Evolutionary conservation across 2,329 filamentous ascomycete genomes (phyloP).

Genomic region (Curvularia sp.): DNA sequence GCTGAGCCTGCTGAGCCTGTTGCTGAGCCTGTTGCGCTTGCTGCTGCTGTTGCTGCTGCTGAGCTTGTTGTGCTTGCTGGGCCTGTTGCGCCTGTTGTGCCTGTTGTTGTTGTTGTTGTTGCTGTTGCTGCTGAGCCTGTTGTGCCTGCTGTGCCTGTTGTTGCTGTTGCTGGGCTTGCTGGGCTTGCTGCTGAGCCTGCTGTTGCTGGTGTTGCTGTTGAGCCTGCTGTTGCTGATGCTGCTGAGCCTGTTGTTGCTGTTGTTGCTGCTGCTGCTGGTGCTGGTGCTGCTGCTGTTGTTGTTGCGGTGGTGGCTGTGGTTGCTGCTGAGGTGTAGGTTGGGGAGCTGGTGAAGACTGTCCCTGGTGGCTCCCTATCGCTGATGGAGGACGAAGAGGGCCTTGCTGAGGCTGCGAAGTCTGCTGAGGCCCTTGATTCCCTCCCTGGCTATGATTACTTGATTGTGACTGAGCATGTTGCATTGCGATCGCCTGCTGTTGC

Average conservation of each 20-base stretch:
- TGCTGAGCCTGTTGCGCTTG: conserved; percentile 39
- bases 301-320: conserved; percentile 50
- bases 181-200: too few species aligned
- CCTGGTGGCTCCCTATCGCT: conserved; percentile 48
- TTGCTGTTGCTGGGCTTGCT: conserved; percentile 45
- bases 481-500: conserved; percentile 48
- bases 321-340: conserved; percentile 48
- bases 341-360: conserved; percentile 49
- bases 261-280: background rate
- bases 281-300: conserved; percentile 50
- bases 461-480: conserved; percentile 59
- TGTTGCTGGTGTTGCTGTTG: too few species aligned
- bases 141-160: conserved; percentile 22
- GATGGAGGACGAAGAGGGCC: conserved; percentile 50
- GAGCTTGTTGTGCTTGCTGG: conserved; percentile 30
- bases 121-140: conserved; percentile 42
- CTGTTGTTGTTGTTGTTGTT: conserved; percentile 48
- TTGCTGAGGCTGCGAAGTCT: conserved; percentile 46
- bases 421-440: conserved; percentile 49
- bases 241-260: conserved; percentile 34
- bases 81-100: conserved; percentile 44
- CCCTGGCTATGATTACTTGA: conserved; percentile 57
- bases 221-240: too few species aligned
- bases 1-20: conserved; percentile 6
- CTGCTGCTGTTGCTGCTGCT: conserved; percentile 6